Percentiles rank a stretch among this genome's conserved stretches.
Conservation (phyloP, 306 rosid genomes). For the Styphnolobium japonicum region DNA sequence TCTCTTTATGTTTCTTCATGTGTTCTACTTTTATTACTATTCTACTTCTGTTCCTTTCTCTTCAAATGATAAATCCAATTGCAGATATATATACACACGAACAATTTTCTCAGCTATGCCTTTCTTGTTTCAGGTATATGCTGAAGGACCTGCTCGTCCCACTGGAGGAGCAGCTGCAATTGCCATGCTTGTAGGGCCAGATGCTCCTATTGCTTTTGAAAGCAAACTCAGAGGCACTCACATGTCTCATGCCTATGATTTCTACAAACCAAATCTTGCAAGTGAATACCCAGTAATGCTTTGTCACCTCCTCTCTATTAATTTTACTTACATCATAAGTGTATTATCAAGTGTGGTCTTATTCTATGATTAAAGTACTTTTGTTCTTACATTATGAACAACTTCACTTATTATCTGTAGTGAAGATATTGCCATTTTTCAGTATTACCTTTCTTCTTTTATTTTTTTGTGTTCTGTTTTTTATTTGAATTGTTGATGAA, state of each 20-base stretch:
- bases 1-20: not conserved
- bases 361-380: not conserved
- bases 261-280: constrained; percentile 85
- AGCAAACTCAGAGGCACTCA: constrained; percentile 81
- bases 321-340: not conserved
- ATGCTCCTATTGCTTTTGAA: constrained; percentile 80
- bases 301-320: not conserved
- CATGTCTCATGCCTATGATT: constrained; percentile 84
- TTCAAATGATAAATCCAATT: not conserved
- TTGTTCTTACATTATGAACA: not conserved
- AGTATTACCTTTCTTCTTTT: not conserved
- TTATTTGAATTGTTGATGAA: not conserved
- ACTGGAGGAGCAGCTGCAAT: constrained; percentile 95
- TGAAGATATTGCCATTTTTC: not conserved
- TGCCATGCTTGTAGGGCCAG: constrained; percentile 81
- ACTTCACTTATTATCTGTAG: not conserved
- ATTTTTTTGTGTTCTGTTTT: not conserved
- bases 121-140: constrained; percentile 63
- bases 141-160: constrained; percentile 94
- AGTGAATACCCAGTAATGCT: constrained; percentile 82
- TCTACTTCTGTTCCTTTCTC: not conserved
- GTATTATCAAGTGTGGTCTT: not conserved
- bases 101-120: not conserved
- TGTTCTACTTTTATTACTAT: not conserved
- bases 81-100: not conserved